Evolutionary conservation across 768 basidiomycete genomes (phyloP).

Genomic region (Leccinum variicolor): DNA sequence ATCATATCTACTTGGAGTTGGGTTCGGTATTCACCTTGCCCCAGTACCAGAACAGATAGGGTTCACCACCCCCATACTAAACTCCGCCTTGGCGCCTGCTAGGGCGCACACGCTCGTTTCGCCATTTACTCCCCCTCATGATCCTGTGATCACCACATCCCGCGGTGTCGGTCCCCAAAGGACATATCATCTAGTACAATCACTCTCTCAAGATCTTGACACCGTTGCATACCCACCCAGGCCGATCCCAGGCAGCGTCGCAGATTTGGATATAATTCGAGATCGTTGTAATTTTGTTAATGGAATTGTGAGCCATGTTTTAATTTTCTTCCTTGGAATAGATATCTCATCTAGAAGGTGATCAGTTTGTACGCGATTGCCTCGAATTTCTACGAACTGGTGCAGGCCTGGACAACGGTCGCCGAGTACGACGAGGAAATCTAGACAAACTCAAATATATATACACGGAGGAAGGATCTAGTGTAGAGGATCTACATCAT

Average conservation of each 20-base stretch:
- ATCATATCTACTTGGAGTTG: constrained; percentile 7
- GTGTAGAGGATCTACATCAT: constrained; percentile 10
- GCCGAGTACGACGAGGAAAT: constrained; percentile 67
- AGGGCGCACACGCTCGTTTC: constrained; percentile 45
- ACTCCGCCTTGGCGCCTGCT: constrained; percentile 63
- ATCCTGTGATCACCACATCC: constrained; percentile 42
- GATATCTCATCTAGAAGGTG: neutral
- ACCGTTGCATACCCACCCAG: constrained; percentile 79
- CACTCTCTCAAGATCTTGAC: constrained; percentile 56
- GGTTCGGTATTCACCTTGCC: neutral
- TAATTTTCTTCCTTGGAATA: neutral
- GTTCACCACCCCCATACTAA: constrained; percentile 49
- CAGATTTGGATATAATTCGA: constrained; percentile 86
- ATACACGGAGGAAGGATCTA: constrained; percentile 51
- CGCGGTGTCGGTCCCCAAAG: constrained; percentile 72
- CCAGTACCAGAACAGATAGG: constrained; percentile 65
- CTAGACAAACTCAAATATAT: constrained; percentile 80
- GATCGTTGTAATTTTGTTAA: constrained; percentile 80
- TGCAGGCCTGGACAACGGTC: constrained; percentile 77
- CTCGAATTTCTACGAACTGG: constrained; percentile 86
- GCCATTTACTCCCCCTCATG: constrained; percentile 44
- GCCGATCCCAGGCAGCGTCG: constrained; percentile 75
- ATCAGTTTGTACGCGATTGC: constrained; percentile 92
- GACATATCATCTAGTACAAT: constrained; percentile 51
- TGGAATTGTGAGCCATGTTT: constrained; percentile 50